Conservation (phyloP, 2,329 filamentous ascomycete species). For the Diaporthe caulivora region DNA sequence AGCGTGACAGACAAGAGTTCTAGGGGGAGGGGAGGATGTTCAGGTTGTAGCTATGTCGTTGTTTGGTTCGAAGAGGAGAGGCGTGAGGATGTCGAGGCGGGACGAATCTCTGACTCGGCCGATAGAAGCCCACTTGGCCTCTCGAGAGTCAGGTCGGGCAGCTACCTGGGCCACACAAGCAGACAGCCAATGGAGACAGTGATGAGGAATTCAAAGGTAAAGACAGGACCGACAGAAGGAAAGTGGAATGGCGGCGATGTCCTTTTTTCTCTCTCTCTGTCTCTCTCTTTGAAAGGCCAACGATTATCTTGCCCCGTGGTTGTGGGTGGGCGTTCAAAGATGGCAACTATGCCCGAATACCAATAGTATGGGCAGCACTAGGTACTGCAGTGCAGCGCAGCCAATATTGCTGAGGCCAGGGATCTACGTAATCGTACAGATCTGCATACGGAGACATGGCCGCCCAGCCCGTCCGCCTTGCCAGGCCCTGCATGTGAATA, state of each 20-base stretch:
- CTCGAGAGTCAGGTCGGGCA: constrained; percentile 2
- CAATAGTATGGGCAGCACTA: too few relatives aligned
- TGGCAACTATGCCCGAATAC: background rate
- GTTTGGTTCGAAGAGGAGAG: background rate
- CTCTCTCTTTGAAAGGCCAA: background rate
- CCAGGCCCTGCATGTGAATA: constrained; percentile 2
- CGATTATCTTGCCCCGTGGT: background rate
- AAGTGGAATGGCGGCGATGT: background rate
- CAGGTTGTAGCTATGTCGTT: background rate
- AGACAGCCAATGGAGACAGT: background rate
- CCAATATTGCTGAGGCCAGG: constrained; percentile 17
- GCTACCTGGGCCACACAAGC: background rate
- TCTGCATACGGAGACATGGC: constrained; percentile 14
- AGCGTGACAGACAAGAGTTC: background rate
- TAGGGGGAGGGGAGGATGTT: background rate
- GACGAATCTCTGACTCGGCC: constrained; percentile 22
- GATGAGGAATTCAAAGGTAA: background rate
- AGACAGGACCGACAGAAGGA: background rate
- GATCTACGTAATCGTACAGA: constrained; percentile 25
- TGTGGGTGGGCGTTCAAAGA: background rate
- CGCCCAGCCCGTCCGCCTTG: background rate
- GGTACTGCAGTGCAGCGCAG: background rate
- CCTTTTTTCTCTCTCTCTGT: too few relatives aligned
- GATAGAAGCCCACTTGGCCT: background rate
- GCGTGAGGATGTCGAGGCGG: background rate